Percentiles rank a stretch among this genome's conserved stretches.
These are phyloP conservation scores for Udeniomyces megalosporus DNA, from an alignment of 768 basidiomycete genomes.

Conservation along the genomic window DNA sequence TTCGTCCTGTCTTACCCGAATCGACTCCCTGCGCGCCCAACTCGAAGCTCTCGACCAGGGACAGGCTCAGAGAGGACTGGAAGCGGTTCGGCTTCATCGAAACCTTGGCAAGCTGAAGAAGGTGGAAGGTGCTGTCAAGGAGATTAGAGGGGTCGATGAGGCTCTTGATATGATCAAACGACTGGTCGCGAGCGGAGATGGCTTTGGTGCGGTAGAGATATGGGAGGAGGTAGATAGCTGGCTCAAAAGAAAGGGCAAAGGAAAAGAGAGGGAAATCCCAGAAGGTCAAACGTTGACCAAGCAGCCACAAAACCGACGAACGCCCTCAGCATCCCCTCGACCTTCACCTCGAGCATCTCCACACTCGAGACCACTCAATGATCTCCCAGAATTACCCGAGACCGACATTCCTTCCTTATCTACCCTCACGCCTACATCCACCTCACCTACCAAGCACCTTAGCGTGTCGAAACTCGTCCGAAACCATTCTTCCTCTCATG, in stretches of 20 bases:
- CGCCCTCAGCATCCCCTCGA: neutral
- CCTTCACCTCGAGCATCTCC: neutral
- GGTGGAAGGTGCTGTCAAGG: conserved; percentile 47
- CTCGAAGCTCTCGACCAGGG: conserved; percentile 60
- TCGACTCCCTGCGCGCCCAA: conserved; percentile 51
- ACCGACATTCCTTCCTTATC: neutral
- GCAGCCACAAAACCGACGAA: conserved; percentile 41
- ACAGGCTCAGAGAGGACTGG: conserved; percentile 61
- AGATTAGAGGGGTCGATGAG: conserved; percentile 57
- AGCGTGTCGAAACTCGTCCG: neutral
- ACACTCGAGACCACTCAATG: neutral
- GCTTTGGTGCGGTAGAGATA: conserved; percentile 58
- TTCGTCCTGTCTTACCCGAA: conserved; percentile 58
- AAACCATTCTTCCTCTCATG: no score
- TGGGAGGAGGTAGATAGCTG: conserved; percentile 27
- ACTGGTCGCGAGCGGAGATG: conserved; percentile 70
- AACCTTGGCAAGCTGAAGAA: conserved; percentile 40
- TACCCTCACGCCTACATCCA: neutral
- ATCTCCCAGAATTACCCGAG: neutral
- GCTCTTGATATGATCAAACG: conserved; percentile 54
- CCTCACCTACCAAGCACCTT: neutral
- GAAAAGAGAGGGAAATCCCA: conserved; percentile 1
- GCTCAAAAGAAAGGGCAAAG: conserved; percentile 18
- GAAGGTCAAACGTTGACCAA: neutral
- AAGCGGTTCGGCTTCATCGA: conserved; percentile 43